Evolutionary conservation across 1,139 yeast species (phyloP).

Genomic region (Pichia inconspicua): DNA sequence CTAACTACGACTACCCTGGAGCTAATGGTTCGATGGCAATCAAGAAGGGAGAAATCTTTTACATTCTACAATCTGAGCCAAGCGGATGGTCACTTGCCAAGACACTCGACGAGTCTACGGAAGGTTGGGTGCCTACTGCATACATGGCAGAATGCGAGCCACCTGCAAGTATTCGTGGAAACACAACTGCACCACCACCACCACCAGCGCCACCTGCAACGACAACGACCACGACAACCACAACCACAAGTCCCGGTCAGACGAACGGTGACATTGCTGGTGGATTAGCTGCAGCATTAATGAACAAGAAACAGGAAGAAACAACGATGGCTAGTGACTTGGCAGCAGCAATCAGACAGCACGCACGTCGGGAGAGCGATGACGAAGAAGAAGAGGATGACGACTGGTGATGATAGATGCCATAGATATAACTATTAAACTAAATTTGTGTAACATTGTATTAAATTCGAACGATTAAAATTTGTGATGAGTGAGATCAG

Average conservation of each 20-base stretch:
- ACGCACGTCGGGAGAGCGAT: conserved; percentile 70
- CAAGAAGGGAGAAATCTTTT: conserved; percentile 64
- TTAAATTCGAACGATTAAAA: background rate
- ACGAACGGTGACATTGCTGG: conserved; percentile 37
- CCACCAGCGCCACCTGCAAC: conserved; percentile 12
- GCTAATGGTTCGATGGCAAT: conserved; percentile 78
- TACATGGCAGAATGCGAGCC: conserved; percentile 64
- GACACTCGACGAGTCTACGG: conserved; percentile 61
- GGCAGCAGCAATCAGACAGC: conserved; percentile 81
- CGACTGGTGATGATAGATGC: conserved; percentile 35
- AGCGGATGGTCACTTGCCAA: conserved; percentile 95
- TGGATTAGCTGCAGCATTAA: conserved; percentile 69
- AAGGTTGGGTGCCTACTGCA: conserved; percentile 97
- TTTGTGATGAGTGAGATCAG: background rate
- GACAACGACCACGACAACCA: conserved; percentile 12
- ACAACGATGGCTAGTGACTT: conserved; percentile 70
- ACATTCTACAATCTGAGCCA: conserved; percentile 58
- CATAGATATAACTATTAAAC: background rate
- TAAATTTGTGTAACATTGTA: background rate
- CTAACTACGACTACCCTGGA: conserved; percentile 85
- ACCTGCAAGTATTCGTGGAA: conserved; percentile 27
- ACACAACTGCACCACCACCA: conserved; percentile 12
- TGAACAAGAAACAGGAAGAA: conserved; percentile 59
- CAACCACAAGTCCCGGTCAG: conserved; percentile 7
- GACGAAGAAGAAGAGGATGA: conserved; percentile 76